Conservation (phyloP, 371 early-diverging fungal genomes). For the Lichtheimia ramosa region DNA sequence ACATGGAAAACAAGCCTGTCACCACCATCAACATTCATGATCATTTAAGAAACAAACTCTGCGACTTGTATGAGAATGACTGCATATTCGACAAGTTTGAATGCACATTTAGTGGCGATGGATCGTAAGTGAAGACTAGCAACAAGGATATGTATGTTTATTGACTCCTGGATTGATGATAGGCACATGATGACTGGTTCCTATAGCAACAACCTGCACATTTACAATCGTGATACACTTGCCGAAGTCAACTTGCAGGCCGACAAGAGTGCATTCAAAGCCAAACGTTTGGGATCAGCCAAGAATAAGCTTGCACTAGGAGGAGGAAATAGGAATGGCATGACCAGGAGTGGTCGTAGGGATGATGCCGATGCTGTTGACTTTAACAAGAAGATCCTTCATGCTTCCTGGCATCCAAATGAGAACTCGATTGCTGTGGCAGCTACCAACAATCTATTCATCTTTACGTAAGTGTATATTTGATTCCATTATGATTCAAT, state of each 20-base stretch:
- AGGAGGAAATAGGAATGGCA: conserved; percentile 18
- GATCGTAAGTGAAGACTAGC: conserved; percentile 29
- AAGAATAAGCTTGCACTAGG: conserved; percentile 47
- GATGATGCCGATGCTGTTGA: conserved; percentile 88
- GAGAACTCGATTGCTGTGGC: conserved; percentile 94
- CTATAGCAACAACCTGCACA: conserved; percentile 94
- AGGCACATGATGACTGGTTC: conserved; percentile 88
- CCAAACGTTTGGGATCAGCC: conserved; percentile 73
- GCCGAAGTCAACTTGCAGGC: conserved; percentile 89
- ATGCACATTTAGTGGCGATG: conserved; percentile 92
- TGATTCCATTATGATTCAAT: not conserved
- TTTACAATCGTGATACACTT: conserved; percentile 74
- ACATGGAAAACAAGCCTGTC: conserved; percentile 91
- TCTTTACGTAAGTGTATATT: conserved; percentile 68
- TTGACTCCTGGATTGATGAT: not conserved
- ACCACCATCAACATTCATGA: conserved; percentile 91
- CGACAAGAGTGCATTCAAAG: conserved; percentile 94
- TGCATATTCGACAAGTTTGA: conserved; percentile 99
- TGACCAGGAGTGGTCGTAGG: conserved; percentile 40
- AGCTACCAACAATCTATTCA: conserved; percentile 96
- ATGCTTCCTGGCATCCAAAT: conserved; percentile 96
- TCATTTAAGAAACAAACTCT: conserved; percentile 87
- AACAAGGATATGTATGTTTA: no score
- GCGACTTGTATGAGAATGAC: conserved; percentile 97
- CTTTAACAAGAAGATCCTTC: conserved; percentile 92